phyloP scores from a whole-genome alignment of 2,329 filamentous ascomycete species.

The Aaosphaeria pasadenensis region DNA sequence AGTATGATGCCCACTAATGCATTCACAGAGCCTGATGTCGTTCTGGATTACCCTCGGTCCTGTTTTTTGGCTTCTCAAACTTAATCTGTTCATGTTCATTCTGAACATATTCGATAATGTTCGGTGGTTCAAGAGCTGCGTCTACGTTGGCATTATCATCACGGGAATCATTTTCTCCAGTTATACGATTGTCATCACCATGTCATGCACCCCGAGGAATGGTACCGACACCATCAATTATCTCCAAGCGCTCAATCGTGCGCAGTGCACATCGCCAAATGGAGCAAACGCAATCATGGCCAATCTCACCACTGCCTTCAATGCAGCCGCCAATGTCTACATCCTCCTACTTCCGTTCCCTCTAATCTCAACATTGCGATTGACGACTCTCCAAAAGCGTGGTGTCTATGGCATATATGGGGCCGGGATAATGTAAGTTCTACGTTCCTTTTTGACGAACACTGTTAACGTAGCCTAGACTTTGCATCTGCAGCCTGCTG shows the following conservation, averaged over 20 bases:
- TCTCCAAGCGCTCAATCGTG: conserved; percentile 10
- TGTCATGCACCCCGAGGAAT: conserved; percentile 13
- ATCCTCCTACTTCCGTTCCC: conserved; percentile 11
- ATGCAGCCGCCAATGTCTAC: conserved; percentile 11
- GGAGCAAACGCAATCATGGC: conserved; percentile 9
- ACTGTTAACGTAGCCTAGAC: conserved; percentile 5
- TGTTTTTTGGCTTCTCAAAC: conserved; percentile 17
- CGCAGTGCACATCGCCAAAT: conserved; percentile 8
- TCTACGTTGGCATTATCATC: conserved; percentile 11
- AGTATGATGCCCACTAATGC: background rate
- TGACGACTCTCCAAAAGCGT: conserved; percentile 10
- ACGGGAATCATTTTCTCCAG: conserved; percentile 14
- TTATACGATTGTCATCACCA: conserved; percentile 13
- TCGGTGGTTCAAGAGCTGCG: conserved; percentile 17
- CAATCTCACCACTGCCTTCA: conserved; percentile 8
- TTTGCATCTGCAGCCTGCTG: conserved; percentile 13
- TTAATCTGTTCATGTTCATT: conserved; percentile 14
- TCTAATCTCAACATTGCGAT: conserved; percentile 5
- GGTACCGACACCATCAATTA: conserved; percentile 10
- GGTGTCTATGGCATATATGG: conserved; percentile 10
- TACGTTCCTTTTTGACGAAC: background rate
- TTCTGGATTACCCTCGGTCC: conserved; percentile 13
- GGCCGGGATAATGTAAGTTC: conserved; percentile 11
- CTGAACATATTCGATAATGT: conserved; percentile 9
- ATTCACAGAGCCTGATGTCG: conserved; percentile 7